These are phyloP conservation scores for Tausonia pullulans DNA, from an alignment of 1,284 basidiomycete species.

Conservation along the genomic window DNA sequence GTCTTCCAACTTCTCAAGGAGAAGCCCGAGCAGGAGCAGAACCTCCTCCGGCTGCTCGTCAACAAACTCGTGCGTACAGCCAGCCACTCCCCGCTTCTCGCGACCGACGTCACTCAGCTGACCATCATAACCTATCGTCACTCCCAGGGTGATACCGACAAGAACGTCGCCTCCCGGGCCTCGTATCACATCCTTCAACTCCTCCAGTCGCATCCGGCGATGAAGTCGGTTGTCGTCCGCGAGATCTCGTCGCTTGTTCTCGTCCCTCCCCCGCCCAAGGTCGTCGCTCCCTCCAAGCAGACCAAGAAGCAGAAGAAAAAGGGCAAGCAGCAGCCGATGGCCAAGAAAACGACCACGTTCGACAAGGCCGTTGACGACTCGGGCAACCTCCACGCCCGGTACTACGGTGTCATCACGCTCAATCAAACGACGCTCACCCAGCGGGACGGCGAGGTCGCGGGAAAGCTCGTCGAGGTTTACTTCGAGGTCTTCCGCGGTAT, in stretches of 20 bases:
- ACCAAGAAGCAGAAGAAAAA: slow-evolving; percentile 22
- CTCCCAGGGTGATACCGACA: slow-evolving; percentile 76
- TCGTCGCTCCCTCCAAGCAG: slow-evolving; percentile 36
- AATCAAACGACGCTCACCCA: slow-evolving; percentile 81
- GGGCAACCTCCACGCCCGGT: slow-evolving; percentile 55
- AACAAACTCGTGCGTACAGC: slow-evolving; percentile 68
- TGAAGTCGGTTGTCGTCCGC: slow-evolving; percentile 83
- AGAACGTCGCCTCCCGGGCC: slow-evolving; percentile 75
- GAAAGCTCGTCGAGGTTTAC: slow-evolving; percentile 77
- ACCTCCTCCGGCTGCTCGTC: slow-evolving; percentile 77
- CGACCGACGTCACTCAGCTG: background rate
- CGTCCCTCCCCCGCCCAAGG: slow-evolving; percentile 41
- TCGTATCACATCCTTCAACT: slow-evolving; percentile 83
- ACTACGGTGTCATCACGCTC: slow-evolving; percentile 85
- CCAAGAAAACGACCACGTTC: slow-evolving; percentile 21
- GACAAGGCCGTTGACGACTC: slow-evolving; percentile 39
- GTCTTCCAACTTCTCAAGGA: slow-evolving; percentile 71
- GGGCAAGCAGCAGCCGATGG: slow-evolving; percentile 26
- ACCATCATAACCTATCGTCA: background rate
- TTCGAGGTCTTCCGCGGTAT: slow-evolving; percentile 91
- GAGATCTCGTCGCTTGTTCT: slow-evolving; percentile 76
- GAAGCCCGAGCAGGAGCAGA: slow-evolving; percentile 96
- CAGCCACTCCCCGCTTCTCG: too few species aligned
- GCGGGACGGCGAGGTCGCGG: slow-evolving; percentile 64
- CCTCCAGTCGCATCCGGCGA: slow-evolving; percentile 80